Percentiles rank a stretch among this genome's conserved stretches.
phyloP scores from a whole-genome alignment of 208 protist species.

The Leishmania amazonensis region DNA sequence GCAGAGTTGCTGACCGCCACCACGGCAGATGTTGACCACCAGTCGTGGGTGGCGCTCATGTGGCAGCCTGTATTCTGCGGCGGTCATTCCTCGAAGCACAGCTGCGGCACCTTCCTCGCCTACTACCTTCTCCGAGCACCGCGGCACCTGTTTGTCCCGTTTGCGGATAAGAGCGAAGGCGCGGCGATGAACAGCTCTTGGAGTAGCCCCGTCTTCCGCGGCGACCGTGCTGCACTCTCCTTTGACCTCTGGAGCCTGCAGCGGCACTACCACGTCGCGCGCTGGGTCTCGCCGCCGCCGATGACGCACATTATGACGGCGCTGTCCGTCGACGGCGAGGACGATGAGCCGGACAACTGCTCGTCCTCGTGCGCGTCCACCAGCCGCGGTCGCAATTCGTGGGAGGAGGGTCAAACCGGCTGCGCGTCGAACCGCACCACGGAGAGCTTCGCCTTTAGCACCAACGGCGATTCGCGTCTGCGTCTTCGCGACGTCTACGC shows the following conservation, averaged over 20 bases:
- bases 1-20: slow-evolving; percentile 62
- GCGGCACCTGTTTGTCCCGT: slow-evolving; percentile 59
- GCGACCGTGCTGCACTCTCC: slow-evolving; percentile 52
- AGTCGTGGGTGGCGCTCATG: slow-evolving; percentile 88
- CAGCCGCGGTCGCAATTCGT: slow-evolving; percentile 27
- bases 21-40: slow-evolving; percentile 73
- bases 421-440: slow-evolving; percentile 28
- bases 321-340: slow-evolving; percentile 22
- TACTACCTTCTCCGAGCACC: slow-evolving; percentile 85
- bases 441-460: slow-evolving; percentile 25
- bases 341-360: slow-evolving; percentile 18
- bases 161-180: slow-evolving; percentile 46
- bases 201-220: slow-evolving; percentile 72
- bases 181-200: slow-evolving; percentile 71
- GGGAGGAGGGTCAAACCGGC: slow-evolving; percentile 28
- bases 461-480: slow-evolving; percentile 25
- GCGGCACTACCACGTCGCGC: slow-evolving; percentile 52
- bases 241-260: slow-evolving; percentile 74
- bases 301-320: slow-evolving; percentile 19
- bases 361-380: slow-evolving; percentile 23
- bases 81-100: slow-evolving; percentile 78
- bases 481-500: slow-evolving; percentile 22
- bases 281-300: slow-evolving; percentile 28
- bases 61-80: slow-evolving; percentile 87
- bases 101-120: slow-evolving; percentile 82